A percentile compares a stretch with the other conserved stretches of the same genome.
Evolutionary conservation across 768 basidiomycete species (phyloP).

Genomic region (Lactarius trivialis): DNA sequence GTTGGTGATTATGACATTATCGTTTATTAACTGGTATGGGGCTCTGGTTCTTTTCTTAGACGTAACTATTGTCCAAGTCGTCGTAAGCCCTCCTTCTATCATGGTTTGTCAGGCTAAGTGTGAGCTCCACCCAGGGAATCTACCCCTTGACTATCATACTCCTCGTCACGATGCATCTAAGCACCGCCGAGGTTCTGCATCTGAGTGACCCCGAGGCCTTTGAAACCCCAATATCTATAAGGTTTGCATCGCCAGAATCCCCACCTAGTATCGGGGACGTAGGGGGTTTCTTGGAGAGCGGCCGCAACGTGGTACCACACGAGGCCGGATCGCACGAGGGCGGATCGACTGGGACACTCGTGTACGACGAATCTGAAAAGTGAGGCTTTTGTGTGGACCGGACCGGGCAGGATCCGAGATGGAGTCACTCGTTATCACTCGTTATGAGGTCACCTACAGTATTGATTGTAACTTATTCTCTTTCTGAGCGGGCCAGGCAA

Average conservation of each 20-base stretch:
- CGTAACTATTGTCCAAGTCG: constrained; percentile 1
- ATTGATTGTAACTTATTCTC: neutral
- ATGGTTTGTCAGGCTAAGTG: neutral
- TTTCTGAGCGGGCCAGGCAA: neutral
- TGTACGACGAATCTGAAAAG: neutral
- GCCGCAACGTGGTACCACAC: neutral
- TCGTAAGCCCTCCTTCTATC: constrained; percentile 2
- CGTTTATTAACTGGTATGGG: neutral
- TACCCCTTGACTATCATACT: constrained; percentile 10
- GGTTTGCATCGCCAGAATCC: neutral
- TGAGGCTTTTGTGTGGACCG: neutral
- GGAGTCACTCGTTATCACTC: too few species aligned
- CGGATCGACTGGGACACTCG: neutral
- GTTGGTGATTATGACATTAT: neutral
- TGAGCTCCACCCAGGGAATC: constrained; percentile 1
- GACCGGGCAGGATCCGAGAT: neutral
- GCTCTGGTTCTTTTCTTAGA: neutral
- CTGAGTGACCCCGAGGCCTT: neutral
- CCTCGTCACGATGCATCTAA: constrained; percentile 11
- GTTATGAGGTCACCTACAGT: too few species aligned
- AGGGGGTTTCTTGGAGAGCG: neutral
- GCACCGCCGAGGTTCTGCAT: constrained; percentile 5
- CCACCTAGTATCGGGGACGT: neutral
- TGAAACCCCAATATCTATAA: neutral
- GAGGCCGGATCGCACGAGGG: neutral